phyloP scores from a whole-genome alignment of 768 basidiomycete species.

The Panaeolus papilionaceus region DNA sequence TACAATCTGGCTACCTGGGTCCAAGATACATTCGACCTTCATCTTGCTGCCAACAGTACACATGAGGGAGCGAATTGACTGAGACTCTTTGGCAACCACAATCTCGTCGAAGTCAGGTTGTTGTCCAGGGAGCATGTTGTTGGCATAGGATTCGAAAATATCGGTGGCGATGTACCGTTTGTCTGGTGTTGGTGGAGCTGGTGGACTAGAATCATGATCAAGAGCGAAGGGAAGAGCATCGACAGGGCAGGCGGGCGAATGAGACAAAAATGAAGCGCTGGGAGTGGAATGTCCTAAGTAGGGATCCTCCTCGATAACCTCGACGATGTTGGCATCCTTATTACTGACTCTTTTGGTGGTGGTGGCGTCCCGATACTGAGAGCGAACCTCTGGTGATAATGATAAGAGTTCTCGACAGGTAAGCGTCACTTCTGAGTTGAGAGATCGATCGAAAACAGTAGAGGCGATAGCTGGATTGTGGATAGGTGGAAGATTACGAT shows the following conservation, averaged over 20 bases:
- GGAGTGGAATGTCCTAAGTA: neutral
- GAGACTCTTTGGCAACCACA: conserved; percentile 30
- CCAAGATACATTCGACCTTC: conserved; percentile 27
- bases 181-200: neutral
- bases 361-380: conserved; percentile 23
- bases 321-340: conserved; percentile 1
- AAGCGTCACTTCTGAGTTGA: too few species aligned
- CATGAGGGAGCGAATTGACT: conserved; percentile 23
- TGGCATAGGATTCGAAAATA: neutral
- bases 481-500: conserved; percentile 26
- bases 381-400: too few species aligned
- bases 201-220: neutral
- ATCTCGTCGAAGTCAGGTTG: neutral
- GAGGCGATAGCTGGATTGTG: conserved; percentile 23
- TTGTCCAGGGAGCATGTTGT: neutral
- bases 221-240: neutral
- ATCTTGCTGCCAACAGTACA: conserved; percentile 23
- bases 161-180: neutral
- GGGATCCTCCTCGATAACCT: neutral
- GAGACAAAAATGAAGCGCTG: neutral
- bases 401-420: too few species aligned
- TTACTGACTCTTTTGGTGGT: conserved; percentile 21
- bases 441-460: neutral
- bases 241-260: neutral
- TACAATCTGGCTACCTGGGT: conserved; percentile 34